Evolutionary conservation across 768 basidiomycete genomes (phyloP).

Genomic region (Tephrocybe sp.): DNA sequence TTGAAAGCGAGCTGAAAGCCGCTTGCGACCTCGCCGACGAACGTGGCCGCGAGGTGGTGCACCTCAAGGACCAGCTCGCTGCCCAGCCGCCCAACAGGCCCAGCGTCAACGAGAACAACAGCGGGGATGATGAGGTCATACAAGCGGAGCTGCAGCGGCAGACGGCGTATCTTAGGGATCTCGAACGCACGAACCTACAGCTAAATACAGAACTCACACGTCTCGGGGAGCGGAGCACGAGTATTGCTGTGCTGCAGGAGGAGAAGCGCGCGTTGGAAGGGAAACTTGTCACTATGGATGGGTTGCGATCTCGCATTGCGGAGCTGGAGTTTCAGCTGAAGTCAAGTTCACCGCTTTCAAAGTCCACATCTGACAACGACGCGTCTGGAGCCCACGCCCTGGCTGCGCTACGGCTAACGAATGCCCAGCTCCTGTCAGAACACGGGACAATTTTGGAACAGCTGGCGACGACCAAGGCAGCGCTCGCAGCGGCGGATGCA

Average conservation of each 20-base stretch:
- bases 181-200: conserved; percentile 61
- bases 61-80: conserved; percentile 1
- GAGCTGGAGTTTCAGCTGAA: conserved; percentile 54
- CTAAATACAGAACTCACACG: conserved; percentile 51
- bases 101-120: conserved; percentile 31
- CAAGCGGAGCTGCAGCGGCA: conserved; percentile 71
- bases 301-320: conserved; percentile 59
- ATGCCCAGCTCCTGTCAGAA: conserved; percentile 67
- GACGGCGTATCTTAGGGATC: conserved; percentile 53
- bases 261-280: conserved; percentile 67
- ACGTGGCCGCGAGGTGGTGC: conserved; percentile 15
- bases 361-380: conserved; percentile 32
- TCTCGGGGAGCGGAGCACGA: conserved; percentile 56
- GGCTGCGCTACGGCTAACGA: conserved; percentile 56
- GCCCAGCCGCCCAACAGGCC: conserved; percentile 7
- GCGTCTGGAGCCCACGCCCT: conserved; percentile 47
- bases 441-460: conserved; percentile 60
- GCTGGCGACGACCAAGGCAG: conserved; percentile 37
- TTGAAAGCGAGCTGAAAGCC: conserved; percentile 49
- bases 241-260: conserved; percentile 70
- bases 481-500: conserved; percentile 35
- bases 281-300: conserved; percentile 49
- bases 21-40: conserved; percentile 50
- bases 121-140: conserved; percentile 59
- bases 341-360: conserved; percentile 38